phyloP scores from a whole-genome alignment of 1,139 yeast genomes.

The Sugiyamaella pinicola region DNA sequence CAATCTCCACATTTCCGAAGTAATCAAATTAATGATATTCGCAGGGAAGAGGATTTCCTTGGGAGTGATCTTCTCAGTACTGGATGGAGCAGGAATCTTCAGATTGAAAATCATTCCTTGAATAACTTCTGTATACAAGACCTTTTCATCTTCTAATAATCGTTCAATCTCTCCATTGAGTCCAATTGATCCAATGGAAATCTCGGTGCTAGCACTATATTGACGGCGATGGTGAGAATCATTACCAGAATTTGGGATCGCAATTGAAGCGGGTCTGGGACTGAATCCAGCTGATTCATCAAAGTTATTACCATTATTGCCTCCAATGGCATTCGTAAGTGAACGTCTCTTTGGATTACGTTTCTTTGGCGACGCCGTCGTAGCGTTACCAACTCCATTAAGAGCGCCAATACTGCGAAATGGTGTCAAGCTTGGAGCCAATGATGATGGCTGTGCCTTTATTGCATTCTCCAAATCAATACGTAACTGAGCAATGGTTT shows the following conservation, averaged over 20 bases:
- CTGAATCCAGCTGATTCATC: slow-evolving; percentile 36
- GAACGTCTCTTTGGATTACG: slow-evolving; percentile 41
- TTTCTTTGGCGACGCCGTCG: slow-evolving; percentile 33
- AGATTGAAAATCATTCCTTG: slow-evolving; percentile 87
- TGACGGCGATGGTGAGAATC: slow-evolving; percentile 32
- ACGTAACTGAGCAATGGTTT: slow-evolving; percentile 69
- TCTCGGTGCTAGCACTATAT: slow-evolving; percentile 34
- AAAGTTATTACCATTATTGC: slow-evolving; percentile 21
- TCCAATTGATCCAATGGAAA: slow-evolving; percentile 36
- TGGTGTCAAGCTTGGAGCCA: slow-evolving; percentile 37
- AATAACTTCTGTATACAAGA: slow-evolving; percentile 80
- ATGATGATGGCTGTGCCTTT: slow-evolving; percentile 39
- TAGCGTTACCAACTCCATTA: slow-evolving; percentile 10
- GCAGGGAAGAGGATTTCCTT: slow-evolving; percentile 97
- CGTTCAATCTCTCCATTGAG: slow-evolving; percentile 46
- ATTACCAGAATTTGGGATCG: slow-evolving; percentile 29
- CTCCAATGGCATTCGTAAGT: slow-evolving; percentile 32
- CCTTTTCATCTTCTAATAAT: slow-evolving; percentile 72
- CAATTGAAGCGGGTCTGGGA: slow-evolving; percentile 44
- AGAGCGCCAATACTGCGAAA: slow-evolving; percentile 29
- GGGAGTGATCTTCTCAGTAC: slow-evolving; percentile 75
- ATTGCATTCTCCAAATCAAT: slow-evolving; percentile 56
- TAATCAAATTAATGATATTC: slow-evolving; percentile 84
- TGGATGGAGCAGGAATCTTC: slow-evolving; percentile 83
- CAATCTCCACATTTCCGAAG: slow-evolving; percentile 98